A percentile compares a stretch with the other conserved stretches of the same genome.
Conservation (phyloP, 345 rosid species). For the Brassica incana region DNA sequence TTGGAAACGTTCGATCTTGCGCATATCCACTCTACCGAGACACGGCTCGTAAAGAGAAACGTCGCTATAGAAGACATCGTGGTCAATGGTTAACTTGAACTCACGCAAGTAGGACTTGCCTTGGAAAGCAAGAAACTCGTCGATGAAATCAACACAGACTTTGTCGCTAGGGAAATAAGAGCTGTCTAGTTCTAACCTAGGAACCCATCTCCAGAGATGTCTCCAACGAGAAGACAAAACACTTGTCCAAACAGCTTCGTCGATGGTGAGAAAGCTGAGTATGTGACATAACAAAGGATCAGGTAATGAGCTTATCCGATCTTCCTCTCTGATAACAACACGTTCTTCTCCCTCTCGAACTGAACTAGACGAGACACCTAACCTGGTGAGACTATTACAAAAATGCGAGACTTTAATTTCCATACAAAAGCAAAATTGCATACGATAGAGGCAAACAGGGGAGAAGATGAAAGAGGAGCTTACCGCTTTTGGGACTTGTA, state of each 20-base stretch:
- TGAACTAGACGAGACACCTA: not conserved
- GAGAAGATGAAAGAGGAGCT: not conserved
- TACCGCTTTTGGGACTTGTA: not conserved
- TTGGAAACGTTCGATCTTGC: not conserved
- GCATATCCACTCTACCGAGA: not conserved
- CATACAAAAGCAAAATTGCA: not conserved
- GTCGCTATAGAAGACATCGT: not conserved
- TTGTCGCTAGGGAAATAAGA: not conserved
- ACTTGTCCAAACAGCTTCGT: not conserved
- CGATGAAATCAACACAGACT: not conserved
- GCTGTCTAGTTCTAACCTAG: not conserved
- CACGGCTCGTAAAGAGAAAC: not conserved
- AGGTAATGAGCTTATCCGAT: not conserved
- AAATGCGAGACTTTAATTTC: not conserved
- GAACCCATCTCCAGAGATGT: conserved; percentile 6
- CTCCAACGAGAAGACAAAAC: conserved; percentile 2
- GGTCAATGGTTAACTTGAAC: conserved; percentile 4
- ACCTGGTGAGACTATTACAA: not conserved
- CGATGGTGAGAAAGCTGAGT: not conserved
- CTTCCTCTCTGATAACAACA: not conserved
- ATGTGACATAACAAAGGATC: not conserved
- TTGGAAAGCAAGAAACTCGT: not conserved
- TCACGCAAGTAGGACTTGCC: not conserved
- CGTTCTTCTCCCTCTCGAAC: not conserved
- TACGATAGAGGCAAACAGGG: not conserved